Evolutionary conservation across 176 grass and related monocot species (phyloP), one percentile per base, ranked within the genome.

Genomic region (Lolium multiflorum): DNA sequence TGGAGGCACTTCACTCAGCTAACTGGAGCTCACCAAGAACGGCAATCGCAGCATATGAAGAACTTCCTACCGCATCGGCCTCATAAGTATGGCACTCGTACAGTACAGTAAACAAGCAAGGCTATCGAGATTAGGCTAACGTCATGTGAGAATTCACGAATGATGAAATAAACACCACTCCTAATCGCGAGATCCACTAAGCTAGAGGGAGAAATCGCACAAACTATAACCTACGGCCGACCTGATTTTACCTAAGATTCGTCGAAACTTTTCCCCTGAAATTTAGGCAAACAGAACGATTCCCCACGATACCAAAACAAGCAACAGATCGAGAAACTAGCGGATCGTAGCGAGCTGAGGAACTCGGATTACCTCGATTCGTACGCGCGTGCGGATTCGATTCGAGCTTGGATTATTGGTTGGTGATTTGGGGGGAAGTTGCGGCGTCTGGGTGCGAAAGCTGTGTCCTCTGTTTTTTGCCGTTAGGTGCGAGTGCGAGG

Each of bases 301-400:
- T 26, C 83, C 7, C 71, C 24, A 18, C 10, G 12, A 81, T 44
- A 41, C 28, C 25, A 52, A 46, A 46, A 6, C 58, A 79, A 43
- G 1, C 14, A 80, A 50, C 38, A 63, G 69, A 91, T 38, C 25
- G 18, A 16, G 47, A 82, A 11, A 17, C 5, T 1, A 65, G 25
- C 25, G 15, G 38, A 7, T 13, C 0, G 41, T 61, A 24, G 13
- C 4, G 16, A 52, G 10, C 2, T 2, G 21, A 82, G 41, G 43
- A 74, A 52, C 3, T 26, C 47, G 0, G 16, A 76, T 10, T 84
- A 91, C 89, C 85, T 81, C 7, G 69, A 88, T 64, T 55, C 38
- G 25, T 24, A 81, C 3, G n/a, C 16, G 84, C 37, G 73, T 25
- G 37, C 31, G 44, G 64, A 21, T 4, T 78, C 55, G 74, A 26